Evolutionary conservation across 441 rosid species (phyloP).

Genomic region (Metrosideros polymorpha): DNA sequence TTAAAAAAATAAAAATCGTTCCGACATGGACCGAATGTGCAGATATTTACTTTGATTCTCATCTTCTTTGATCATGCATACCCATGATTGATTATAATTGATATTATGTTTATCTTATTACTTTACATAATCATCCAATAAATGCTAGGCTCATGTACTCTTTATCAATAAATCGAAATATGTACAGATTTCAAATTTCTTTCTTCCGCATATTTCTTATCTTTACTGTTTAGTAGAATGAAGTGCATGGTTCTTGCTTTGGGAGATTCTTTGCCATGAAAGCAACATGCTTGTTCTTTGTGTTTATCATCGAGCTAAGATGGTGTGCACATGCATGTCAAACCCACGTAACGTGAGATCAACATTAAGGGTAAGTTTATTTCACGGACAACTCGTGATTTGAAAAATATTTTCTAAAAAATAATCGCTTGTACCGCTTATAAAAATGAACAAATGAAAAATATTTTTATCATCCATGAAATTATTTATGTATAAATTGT

Average conservation of each 20-base stretch:
- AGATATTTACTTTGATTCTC: too few species aligned
- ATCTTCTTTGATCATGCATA: too few species aligned
- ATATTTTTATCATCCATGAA: too few species aligned
- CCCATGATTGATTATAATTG: too few species aligned
- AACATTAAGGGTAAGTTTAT: too few species aligned
- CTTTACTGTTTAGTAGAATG: not conserved
- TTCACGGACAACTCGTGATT: too few species aligned
- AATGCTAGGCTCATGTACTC: not conserved
- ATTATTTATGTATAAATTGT: too few species aligned
- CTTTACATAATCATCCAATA: not conserved
- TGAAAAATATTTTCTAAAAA: too few species aligned
- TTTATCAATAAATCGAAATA: not conserved
- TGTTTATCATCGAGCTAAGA: not conserved
- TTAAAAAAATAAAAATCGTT: not conserved
- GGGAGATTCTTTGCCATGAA: not conserved
- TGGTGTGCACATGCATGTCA: not conserved
- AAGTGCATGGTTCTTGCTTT: not conserved
- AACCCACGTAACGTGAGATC: not conserved
- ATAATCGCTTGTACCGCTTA: too few species aligned
- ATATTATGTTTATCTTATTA: not conserved
- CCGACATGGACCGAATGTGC: too few species aligned
- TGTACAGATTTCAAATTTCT: not conserved
- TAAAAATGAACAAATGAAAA: too few species aligned
- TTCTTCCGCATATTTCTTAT: not conserved
- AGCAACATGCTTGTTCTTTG: not conserved